Evolutionary conservation across 768 basidiomycete genomes (phyloP), one percentile per base, ranked within the genome.

Genomic region (Kwoniella bestiolae): DNA sequence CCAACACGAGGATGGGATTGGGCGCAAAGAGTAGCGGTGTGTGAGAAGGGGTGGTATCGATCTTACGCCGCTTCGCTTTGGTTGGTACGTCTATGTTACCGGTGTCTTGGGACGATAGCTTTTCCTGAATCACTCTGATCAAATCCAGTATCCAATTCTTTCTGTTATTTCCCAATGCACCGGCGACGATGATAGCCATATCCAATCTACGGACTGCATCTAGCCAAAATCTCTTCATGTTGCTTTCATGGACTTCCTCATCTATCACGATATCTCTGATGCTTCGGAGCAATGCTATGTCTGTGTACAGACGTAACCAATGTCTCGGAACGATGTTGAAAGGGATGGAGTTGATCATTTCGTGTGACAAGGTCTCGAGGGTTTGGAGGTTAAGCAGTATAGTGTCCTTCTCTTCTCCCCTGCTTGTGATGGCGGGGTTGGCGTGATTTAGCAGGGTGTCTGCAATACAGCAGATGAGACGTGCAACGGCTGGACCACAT

Each of bases 141-240:
- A 91, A 77, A 28, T 83, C 82, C 47, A 87, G 84, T n/a, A 92
- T 84, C 49, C 89, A 72, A 31, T 90, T 86, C 41, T 87, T 80
- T 46, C 89, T 83, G 12, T 83, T 82, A 18, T 84, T 80, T 2
- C 90, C 91, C 25, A 87, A 84, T 2, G 89, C 87, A 1, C 94
- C 94, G 14, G 92, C 89, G 55, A 94, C 84, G 67, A 98, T 88
- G 68, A 97, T 88, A 1, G 89, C 89, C 69, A 84, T 85, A 76
- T 99, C 96, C 26, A 97, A 82, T 14, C 84, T 81, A 5, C 83
- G 82, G 41, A 97, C 85, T 25, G 74, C 59, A 1, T 71, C 85
- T 83, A 49, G 83, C 83, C 66, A 83, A 16, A 53, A 21, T 18
- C 62, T 18, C 9, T 18, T 25, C 23, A 18, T 47, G 58, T 3